Evolutionary conservation across 1,284 basidiomycete species (phyloP).

Genomic region (Neotropicomus parvogracilis): DNA sequence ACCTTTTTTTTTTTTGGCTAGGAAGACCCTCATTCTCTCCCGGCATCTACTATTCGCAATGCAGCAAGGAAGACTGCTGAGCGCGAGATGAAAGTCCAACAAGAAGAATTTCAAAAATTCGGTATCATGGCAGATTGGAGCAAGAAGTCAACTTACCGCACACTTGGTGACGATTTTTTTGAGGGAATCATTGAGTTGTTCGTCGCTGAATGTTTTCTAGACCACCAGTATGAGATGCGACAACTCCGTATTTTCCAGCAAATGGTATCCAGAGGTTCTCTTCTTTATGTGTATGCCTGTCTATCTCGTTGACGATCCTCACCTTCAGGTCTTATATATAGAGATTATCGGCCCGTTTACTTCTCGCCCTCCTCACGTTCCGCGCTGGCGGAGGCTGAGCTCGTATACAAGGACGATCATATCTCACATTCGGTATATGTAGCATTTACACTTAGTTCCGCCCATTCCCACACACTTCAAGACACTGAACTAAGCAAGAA

Average conservation of each 20-base stretch:
- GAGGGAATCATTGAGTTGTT: not conserved
- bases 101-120: constrained; percentile 75
- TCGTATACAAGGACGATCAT: constrained; percentile 89
- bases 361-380: constrained; percentile 95
- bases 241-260: constrained; percentile 85
- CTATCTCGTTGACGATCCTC: not conserved
- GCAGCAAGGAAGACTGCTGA: constrained; percentile 75
- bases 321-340: constrained; percentile 71
- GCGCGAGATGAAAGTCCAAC: constrained; percentile 76
- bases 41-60: constrained; percentile 63
- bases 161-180: constrained; percentile 56
- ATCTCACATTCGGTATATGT: constrained; percentile 88
- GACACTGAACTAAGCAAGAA: constrained; percentile 12
- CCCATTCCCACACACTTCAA: constrained; percentile 10
- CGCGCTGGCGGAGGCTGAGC: constrained; percentile 93
- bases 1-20: constrained; percentile 21
- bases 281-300: not conserved
- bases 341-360: constrained; percentile 87
- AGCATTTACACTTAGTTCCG: constrained; percentile 57
- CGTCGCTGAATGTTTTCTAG: constrained; percentile 38
- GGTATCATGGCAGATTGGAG: constrained; percentile 95
- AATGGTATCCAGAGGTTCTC: constrained; percentile 82
- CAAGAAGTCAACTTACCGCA: constrained; percentile 76
- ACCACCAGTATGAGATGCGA: constrained; percentile 83
- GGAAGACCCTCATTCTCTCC: constrained; percentile 53